These are phyloP conservation scores for Aspergillus conjunctus DNA, from an alignment of 495 filamentous ascomycete species.

Conservation along the genomic window DNA sequence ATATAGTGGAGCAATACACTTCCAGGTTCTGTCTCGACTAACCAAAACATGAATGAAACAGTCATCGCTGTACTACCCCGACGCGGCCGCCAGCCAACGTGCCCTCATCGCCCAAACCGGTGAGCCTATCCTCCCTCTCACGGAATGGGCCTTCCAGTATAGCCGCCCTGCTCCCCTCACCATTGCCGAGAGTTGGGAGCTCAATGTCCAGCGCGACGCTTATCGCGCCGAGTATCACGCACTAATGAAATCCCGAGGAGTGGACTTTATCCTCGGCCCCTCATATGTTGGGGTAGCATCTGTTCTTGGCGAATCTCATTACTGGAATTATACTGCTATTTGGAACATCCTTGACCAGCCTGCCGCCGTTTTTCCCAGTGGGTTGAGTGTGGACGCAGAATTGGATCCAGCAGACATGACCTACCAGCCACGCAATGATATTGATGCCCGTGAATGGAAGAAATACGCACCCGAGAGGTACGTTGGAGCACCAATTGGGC, in stretches of 20 bases:
- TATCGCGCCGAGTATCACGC: constrained; percentile 61
- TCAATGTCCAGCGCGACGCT: constrained; percentile 52
- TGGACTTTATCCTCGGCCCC: constrained; percentile 74
- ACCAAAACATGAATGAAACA: constrained; percentile 19
- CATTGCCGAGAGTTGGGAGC: constrained; percentile 46
- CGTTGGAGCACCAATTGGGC: constrained; percentile 49
- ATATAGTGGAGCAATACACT: background rate
- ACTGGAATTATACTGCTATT: constrained; percentile 71
- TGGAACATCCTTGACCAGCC: constrained; percentile 78
- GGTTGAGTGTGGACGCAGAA: constrained; percentile 46
- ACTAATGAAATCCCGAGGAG: constrained; percentile 58
- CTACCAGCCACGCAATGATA: constrained; percentile 35
- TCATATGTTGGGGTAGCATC: constrained; percentile 61
- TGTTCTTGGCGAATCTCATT: constrained; percentile 59
- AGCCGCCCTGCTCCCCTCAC: constrained; percentile 45
- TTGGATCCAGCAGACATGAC: constrained; percentile 31
- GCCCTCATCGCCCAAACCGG: constrained; percentile 49
- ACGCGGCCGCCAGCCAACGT: constrained; percentile 50
- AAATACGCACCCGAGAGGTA: constrained; percentile 42
- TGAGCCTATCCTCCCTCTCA: constrained; percentile 60
- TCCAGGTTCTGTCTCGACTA: background rate
- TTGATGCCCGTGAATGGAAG: constrained; percentile 43
- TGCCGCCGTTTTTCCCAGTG: constrained; percentile 56
- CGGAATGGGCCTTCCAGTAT: constrained; percentile 58
- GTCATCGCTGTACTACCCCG: constrained; percentile 58